Evolutionary conservation across 805 yeast genomes (phyloP).

Genomic region (Kodamaea laetipori): DNA sequence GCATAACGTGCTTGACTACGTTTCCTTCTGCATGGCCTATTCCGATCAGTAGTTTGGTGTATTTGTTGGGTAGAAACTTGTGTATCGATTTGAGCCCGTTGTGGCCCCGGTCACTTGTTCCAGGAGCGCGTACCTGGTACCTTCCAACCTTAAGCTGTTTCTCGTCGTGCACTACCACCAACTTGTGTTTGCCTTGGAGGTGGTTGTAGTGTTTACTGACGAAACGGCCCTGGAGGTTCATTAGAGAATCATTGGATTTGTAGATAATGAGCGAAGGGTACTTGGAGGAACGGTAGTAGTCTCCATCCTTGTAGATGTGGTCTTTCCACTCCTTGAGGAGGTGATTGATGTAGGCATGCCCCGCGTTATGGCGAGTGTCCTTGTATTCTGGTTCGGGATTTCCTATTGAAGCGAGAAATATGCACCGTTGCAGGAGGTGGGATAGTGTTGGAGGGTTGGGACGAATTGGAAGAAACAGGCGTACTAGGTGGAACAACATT

Average conservation of each 20-base stretch:
- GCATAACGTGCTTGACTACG: conserved; percentile 66
- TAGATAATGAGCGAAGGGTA: conserved; percentile 34
- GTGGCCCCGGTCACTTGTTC: conserved; percentile 75
- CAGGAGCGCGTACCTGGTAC: conserved; percentile 59
- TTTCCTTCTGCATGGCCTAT: conserved; percentile 66
- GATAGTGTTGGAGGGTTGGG: conserved; percentile 7
- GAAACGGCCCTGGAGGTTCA: conserved; percentile 73
- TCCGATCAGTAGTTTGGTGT: conserved; percentile 73
- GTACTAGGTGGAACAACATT: too few species aligned
- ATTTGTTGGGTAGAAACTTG: conserved; percentile 47
- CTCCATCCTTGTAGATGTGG: conserved; percentile 14
- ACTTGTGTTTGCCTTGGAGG: conserved; percentile 29
- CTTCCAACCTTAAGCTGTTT: conserved; percentile 66
- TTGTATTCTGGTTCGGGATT: conserved; percentile 68
- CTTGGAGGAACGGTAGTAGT: conserved; percentile 14
- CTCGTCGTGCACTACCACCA: conserved; percentile 80
- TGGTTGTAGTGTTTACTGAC: conserved; percentile 51
- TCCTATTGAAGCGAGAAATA: conserved; percentile 60
- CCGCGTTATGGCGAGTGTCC: conserved; percentile 77
- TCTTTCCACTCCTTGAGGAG: conserved; percentile 28
- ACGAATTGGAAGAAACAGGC: background rate
- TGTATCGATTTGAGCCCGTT: conserved; percentile 74
- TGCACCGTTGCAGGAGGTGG: conserved; percentile 15
- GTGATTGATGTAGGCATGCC: conserved; percentile 55
- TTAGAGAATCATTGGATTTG: conserved; percentile 56